A percentile compares a stretch with the other conserved stretches of the same genome.
These are phyloP conservation scores for Fusarium tupiense DNA, from an alignment of 2,329 filamentous ascomycete species.

Conservation along the genomic window DNA sequence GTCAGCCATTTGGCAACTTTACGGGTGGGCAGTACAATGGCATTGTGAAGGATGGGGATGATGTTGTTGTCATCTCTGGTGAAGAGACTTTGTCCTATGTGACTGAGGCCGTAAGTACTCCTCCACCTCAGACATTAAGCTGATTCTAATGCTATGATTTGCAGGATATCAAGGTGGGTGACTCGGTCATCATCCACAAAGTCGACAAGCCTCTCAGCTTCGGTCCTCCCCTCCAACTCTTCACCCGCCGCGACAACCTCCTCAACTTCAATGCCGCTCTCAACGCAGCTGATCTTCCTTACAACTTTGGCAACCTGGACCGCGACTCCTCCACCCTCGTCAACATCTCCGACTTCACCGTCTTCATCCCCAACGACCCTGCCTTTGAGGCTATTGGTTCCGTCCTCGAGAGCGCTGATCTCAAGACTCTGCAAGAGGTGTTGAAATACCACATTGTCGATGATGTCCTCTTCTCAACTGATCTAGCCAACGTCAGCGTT, in stretches of 20 bases:
- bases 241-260: conserved; percentile 42
- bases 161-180: conserved; percentile 45
- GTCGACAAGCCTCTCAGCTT: conserved; percentile 44
- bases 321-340: conserved; percentile 24
- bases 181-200: conserved; percentile 46
- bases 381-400: conserved; percentile 46
- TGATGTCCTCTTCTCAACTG: conserved; percentile 45
- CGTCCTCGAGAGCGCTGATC: conserved; percentile 36
- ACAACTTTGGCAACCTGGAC: conserved; percentile 40
- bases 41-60: conserved; percentile 44
- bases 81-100: conserved; percentile 47
- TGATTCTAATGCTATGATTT: background rate
- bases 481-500: conserved; percentile 42
- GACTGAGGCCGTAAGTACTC: conserved; percentile 42
- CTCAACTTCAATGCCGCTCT: conserved; percentile 45
- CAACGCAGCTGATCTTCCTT: conserved; percentile 40
- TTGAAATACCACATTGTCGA: conserved; percentile 47
- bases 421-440: conserved; percentile 41
- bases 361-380: conserved; percentile 43
- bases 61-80: conserved; percentile 48
- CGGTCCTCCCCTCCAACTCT: conserved; percentile 45
- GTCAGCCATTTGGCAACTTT: conserved; percentile 51
- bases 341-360: conserved; percentile 47
- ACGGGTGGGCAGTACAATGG: conserved; percentile 51
- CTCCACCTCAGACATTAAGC: background rate